Percentiles rank a stretch among this genome's conserved stretches.
Conservation (phyloP, 148 eudicot species). For the Dianthus caryophyllus region DNA sequence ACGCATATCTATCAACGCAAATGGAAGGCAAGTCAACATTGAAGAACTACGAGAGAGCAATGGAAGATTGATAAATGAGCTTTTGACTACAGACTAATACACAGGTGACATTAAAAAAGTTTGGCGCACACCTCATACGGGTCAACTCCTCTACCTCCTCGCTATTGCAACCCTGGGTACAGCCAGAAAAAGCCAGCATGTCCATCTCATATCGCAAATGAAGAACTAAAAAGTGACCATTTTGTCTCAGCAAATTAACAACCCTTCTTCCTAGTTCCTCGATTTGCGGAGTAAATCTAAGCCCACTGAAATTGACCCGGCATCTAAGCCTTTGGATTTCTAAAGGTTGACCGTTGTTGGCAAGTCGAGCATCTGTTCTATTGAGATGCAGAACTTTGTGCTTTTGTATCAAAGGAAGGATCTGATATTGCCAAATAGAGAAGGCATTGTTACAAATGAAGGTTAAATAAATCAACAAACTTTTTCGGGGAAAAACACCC, state of each 20-base stretch:
- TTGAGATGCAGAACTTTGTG: conserved; percentile 81
- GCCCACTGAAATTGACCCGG: conserved; percentile 66
- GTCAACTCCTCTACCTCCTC: conserved; percentile 87
- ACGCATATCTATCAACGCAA: conserved; percentile 61
- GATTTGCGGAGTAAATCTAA: conserved; percentile 76
- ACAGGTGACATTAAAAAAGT: background rate
- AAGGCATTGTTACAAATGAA: background rate
- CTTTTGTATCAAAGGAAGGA: conserved; percentile 75
- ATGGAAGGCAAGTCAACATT: conserved; percentile 5
- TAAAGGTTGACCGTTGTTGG: conserved; percentile 73
- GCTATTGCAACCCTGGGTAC: conserved; percentile 77
- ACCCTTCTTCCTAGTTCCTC: conserved; percentile 83
- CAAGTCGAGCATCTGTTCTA: conserved; percentile 89
- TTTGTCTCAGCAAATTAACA: conserved; percentile 56
- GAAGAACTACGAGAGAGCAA: background rate
- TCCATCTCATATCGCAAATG: conserved; percentile 96
- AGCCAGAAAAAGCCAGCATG: conserved; percentile 93
- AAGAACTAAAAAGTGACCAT: conserved; percentile 86
- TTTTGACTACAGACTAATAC: background rate
- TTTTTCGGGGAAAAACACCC: background rate
- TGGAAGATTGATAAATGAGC: background rate
- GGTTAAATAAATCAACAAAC: background rate
- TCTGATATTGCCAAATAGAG: conserved; percentile 39
- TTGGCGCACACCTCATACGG: conserved; percentile 63
- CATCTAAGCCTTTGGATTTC: conserved; percentile 81